Evolutionary conservation across 202 grass and related monocot species (phyloP).

Genomic region (Panicum hallii): DNA sequence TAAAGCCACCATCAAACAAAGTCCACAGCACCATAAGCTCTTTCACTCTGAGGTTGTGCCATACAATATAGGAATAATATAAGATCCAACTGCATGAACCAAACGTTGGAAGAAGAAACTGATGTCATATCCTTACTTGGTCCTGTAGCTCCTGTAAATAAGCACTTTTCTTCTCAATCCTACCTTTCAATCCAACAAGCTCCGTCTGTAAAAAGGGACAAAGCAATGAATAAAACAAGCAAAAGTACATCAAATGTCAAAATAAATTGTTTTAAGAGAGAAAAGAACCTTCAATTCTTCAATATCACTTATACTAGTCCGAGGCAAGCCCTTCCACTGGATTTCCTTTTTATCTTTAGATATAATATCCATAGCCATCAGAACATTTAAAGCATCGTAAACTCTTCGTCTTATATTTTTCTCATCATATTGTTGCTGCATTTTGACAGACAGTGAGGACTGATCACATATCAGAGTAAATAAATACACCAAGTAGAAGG

Average conservation of each 20-base stretch:
- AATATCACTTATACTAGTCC: conserved; percentile 90
- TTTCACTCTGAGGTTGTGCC: background rate
- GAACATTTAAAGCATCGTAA: conserved; percentile 95
- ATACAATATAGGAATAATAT: background rate
- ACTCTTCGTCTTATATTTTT: conserved; percentile 98
- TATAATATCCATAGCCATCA: conserved; percentile 99
- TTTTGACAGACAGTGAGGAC: conserved; percentile 43
- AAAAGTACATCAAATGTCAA: conserved; percentile 21
- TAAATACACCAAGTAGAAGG: background rate
- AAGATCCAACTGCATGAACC: background rate
- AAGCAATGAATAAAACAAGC: conserved; percentile 17
- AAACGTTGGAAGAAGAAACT: background rate
- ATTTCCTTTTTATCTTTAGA: conserved; percentile 99
- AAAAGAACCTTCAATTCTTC: conserved; percentile 89
- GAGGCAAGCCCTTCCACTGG: conserved; percentile 98
- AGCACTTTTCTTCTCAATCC: conserved; percentile 85
- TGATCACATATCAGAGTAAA: conserved; percentile 22
- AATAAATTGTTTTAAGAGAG: conserved; percentile 16
- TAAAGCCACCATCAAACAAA: background rate
- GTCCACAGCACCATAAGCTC: background rate
- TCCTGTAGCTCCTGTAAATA: conserved; percentile 97
- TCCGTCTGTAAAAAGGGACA: conserved; percentile 61
- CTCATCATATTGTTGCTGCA: conserved; percentile 99
- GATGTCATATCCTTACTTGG: conserved; percentile 68
- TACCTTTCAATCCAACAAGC: conserved; percentile 69